These are phyloP conservation scores for Aristolochia californica DNA, from an alignment of 164 flowering plant species.

Conservation along the genomic window DNA sequence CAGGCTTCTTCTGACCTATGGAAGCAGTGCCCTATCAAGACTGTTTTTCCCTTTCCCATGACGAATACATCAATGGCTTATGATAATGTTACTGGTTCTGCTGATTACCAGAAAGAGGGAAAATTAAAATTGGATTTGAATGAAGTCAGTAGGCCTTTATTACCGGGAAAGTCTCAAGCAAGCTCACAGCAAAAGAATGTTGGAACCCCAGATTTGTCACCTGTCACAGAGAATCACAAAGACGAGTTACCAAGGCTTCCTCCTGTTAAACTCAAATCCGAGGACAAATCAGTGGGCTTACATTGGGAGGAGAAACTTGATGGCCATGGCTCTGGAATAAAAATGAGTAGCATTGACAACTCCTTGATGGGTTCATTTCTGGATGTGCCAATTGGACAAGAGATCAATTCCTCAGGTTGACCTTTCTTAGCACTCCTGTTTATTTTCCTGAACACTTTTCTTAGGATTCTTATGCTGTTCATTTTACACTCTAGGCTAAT, in stretches of 20 bases:
- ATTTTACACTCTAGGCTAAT: not conserved
- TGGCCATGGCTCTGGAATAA: slow-evolving; percentile 44
- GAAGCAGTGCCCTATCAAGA: slow-evolving; percentile 66
- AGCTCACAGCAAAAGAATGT: slow-evolving; percentile 34
- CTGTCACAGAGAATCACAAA: slow-evolving; percentile 37
- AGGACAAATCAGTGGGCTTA: slow-evolving; percentile 45
- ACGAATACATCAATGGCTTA: slow-evolving; percentile 31
- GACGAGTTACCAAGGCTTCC: slow-evolving; percentile 85
- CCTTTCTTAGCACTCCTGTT: not conserved
- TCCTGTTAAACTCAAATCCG: slow-evolving; percentile 90
- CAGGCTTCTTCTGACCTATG: slow-evolving; percentile 34
- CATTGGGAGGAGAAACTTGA: slow-evolving; percentile 80
- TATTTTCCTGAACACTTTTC: not conserved
- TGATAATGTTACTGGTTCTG: slow-evolving; percentile 15
- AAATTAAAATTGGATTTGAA: slow-evolving; percentile 5
- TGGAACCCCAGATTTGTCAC: slow-evolving; percentile 31
- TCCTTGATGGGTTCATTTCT: slow-evolving; percentile 68
- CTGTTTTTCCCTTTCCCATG: slow-evolving; percentile 52
- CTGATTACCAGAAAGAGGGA: slow-evolving; percentile 37
- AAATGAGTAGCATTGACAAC: slow-evolving; percentile 37
- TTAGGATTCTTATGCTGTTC: not conserved
- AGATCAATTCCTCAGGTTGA: slow-evolving; percentile 64
- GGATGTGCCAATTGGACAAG: slow-evolving; percentile 94
- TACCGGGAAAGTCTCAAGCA: slow-evolving; percentile 44
- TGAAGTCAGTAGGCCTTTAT: slow-evolving; percentile 43